Evolutionary conservation across 768 basidiomycete genomes (phyloP).

Genomic region (Hydnum rufescens): DNA sequence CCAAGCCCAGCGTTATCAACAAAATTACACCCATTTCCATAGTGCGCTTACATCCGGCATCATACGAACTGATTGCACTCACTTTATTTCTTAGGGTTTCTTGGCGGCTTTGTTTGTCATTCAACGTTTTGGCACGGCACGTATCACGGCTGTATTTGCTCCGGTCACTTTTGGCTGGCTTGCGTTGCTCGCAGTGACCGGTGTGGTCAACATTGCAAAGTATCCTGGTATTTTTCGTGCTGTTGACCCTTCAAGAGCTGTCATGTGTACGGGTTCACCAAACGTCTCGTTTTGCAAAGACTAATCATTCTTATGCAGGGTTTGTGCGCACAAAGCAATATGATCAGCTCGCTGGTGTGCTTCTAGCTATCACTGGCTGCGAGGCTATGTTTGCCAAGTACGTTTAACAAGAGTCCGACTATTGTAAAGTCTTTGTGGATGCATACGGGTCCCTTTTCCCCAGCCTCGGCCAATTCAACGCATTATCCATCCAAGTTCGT

Average conservation of each 20-base stretch:
- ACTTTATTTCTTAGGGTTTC: slow-evolving; percentile 23
- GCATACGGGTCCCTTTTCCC: too few relatives aligned
- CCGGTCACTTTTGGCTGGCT: slow-evolving; percentile 44
- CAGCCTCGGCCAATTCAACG: slow-evolving; percentile 51
- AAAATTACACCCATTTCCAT: slow-evolving; percentile 40
- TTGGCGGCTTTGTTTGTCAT: slow-evolving; percentile 35
- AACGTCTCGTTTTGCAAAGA: neutral
- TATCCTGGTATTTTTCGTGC: slow-evolving; percentile 43
- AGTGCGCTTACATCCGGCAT: slow-evolving; percentile 19
- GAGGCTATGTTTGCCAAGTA: slow-evolving; percentile 52
- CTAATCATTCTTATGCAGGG: slow-evolving; percentile 18
- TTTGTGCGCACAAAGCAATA: slow-evolving; percentile 47
- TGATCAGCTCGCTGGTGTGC: slow-evolving; percentile 39
- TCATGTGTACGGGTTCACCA: slow-evolving; percentile 29
- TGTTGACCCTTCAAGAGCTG: slow-evolving; percentile 43
- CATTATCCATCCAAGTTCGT: slow-evolving; percentile 31
- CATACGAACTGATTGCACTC: neutral
- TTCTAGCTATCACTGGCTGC: slow-evolving; percentile 49
- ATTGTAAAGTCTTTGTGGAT: neutral
- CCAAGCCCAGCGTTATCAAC: slow-evolving; percentile 26
- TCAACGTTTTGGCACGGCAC: slow-evolving; percentile 39
- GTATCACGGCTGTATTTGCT: slow-evolving; percentile 31
- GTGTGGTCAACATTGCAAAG: slow-evolving; percentile 35
- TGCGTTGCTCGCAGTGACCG: slow-evolving; percentile 28
- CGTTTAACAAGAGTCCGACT: slow-evolving; percentile 11